Evolutionary conservation across 768 basidiomycete species (phyloP).

Genomic region (Podaxis sp.): DNA sequence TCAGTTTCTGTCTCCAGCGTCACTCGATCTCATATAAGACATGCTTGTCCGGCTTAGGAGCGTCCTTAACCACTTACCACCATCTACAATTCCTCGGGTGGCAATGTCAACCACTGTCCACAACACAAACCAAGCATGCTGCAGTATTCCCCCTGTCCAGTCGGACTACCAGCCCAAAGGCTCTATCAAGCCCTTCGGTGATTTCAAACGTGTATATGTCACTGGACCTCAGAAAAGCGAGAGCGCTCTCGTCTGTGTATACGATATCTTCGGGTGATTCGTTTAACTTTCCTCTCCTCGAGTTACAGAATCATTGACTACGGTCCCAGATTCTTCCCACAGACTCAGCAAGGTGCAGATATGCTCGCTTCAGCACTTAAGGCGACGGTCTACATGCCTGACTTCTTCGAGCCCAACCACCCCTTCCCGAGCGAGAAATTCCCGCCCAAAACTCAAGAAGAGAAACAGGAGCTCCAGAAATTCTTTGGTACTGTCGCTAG

Average conservation of each 20-base stretch:
- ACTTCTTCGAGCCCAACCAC: slow-evolving; percentile 55
- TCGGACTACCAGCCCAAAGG: slow-evolving; percentile 55
- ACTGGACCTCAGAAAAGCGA: slow-evolving; percentile 46
- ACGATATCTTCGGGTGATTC: slow-evolving; percentile 60
- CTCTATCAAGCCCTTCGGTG: slow-evolving; percentile 41
- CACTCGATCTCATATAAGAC: slow-evolving; percentile 4
- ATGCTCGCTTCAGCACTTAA: slow-evolving; percentile 52
- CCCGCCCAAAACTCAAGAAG: slow-evolving; percentile 52
- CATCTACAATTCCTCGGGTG: slow-evolving; percentile 14
- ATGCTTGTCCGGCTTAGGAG: slow-evolving; percentile 35
- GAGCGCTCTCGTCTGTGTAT: slow-evolving; percentile 56
- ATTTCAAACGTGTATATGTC: slow-evolving; percentile 50
- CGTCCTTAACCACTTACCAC: slow-evolving; percentile 36
- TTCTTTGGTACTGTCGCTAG: slow-evolving; percentile 60
- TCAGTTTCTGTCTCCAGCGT: not conserved
- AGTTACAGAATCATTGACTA: not conserved
- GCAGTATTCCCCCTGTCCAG: slow-evolving; percentile 52
- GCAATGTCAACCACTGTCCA: slow-evolving; percentile 36
- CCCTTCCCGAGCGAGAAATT: slow-evolving; percentile 49
- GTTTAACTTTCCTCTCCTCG: not conserved
- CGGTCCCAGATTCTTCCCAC: slow-evolving; percentile 47
- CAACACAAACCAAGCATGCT: slow-evolving; percentile 47
- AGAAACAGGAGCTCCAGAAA: slow-evolving; percentile 49
- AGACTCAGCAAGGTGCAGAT: slow-evolving; percentile 66
- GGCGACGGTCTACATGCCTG: slow-evolving; percentile 63